These are phyloP conservation scores for Naematelia encephala DNA, from an alignment of 768 basidiomycete genomes.

Conservation along the genomic window DNA sequence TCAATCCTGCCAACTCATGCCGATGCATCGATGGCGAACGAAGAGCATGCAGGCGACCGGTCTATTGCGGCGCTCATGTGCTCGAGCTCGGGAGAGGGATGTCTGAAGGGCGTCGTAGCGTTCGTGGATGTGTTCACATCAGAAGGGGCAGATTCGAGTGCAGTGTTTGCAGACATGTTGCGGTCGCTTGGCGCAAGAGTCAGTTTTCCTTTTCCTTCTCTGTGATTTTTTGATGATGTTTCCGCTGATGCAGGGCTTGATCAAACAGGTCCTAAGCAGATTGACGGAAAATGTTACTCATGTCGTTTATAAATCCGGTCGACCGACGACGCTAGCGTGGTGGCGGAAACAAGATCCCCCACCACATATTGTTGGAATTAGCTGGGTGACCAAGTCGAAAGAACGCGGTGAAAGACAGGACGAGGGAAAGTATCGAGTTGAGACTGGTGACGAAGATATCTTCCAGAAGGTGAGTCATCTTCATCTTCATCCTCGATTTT, in stretches of 20 bases:
- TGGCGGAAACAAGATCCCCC: slow-evolving; percentile 35
- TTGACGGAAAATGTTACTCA: slow-evolving; percentile 48
- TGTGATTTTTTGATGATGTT: neutral
- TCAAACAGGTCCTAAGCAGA: slow-evolving; percentile 40
- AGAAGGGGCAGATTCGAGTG: slow-evolving; percentile 46
- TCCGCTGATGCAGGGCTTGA: neutral
- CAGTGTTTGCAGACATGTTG: slow-evolving; percentile 47
- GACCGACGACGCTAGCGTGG: slow-evolving; percentile 46
- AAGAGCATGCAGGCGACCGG: slow-evolving; percentile 17
- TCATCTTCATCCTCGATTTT: neutral
- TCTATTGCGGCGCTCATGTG: slow-evolving; percentile 35
- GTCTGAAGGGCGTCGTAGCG: slow-evolving; percentile 49
- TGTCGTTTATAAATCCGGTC: slow-evolving; percentile 51
- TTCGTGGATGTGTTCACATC: slow-evolving; percentile 51
- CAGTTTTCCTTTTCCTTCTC: slow-evolving; percentile 11
- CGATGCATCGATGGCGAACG: slow-evolving; percentile 14
- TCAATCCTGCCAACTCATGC: slow-evolving; percentile 12
- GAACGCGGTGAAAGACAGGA: slow-evolving; percentile 40
- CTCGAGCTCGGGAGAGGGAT: slow-evolving; percentile 23
- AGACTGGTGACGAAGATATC: slow-evolving; percentile 40
- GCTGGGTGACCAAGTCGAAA: slow-evolving; percentile 50
- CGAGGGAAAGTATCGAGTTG: slow-evolving; percentile 37
- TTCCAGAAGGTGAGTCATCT: slow-evolving; percentile 45
- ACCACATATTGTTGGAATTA: slow-evolving; percentile 48
- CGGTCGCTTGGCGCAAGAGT: slow-evolving; percentile 48